Conservation (phyloP, 2,329 filamentous ascomycete species). For the Colletotrichum sublineola region DNA sequence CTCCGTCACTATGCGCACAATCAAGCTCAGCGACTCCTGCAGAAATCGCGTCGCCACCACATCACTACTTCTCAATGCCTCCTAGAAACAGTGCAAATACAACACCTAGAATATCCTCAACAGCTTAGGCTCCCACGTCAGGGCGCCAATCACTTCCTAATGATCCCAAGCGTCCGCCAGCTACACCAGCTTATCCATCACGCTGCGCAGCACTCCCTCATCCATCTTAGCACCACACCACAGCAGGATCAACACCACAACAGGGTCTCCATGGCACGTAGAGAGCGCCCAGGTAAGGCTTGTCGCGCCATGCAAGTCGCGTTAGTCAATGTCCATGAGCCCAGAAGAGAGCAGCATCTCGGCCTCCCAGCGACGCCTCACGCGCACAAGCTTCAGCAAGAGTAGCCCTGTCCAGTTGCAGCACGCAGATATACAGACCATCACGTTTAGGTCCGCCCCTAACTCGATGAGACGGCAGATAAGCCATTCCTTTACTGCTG, state of each 20-base stretch:
- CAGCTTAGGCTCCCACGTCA: neutral
- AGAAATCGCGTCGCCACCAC: neutral
- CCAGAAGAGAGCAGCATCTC: too few relatives aligned
- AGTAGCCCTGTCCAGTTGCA: too few relatives aligned
- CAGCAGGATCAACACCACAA: neutral
- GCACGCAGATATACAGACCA: too few relatives aligned
- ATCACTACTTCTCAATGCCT: neutral
- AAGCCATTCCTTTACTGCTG: too few relatives aligned
- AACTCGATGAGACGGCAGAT: too few relatives aligned
- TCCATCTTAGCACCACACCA: neutral
- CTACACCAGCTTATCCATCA: neutral
- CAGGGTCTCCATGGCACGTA: neutral
- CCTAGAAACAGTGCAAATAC: constrained; percentile 12
- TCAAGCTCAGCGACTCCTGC: neutral
- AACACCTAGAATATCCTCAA: constrained; percentile 7
- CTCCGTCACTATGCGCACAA: neutral
- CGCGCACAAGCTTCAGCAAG: too few relatives aligned
- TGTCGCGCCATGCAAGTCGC: neutral
- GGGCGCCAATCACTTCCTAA: neutral
- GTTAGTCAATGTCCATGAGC: neutral
- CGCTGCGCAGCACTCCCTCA: neutral
- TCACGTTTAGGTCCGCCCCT: too few relatives aligned
- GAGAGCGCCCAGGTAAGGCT: neutral
- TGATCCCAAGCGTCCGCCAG: neutral
- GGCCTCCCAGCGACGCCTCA: too few relatives aligned